A percentile compares a stretch with the other conserved stretches of the same genome.
phyloP scores from a whole-genome alignment of 202 grass and related monocot species.

The Digitaria exilis region DNA sequence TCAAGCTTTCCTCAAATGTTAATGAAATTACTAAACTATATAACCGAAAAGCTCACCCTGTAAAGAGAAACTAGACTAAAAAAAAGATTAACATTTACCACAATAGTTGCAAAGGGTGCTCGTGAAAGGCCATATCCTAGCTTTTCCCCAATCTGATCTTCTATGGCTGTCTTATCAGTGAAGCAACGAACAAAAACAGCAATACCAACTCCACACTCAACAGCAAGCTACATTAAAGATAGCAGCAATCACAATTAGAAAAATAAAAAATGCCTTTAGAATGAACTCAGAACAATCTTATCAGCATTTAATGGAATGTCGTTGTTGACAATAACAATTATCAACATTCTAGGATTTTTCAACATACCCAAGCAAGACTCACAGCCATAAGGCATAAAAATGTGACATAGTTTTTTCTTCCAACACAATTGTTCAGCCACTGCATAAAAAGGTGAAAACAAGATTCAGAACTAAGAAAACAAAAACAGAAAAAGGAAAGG shows the following conservation, averaged over 20 bases:
- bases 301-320: conserved; percentile 30
- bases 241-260: conserved; percentile 42
- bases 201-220: conserved; percentile 90
- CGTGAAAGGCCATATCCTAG: conserved; percentile 96
- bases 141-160: conserved; percentile 78
- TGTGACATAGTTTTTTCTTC: conserved; percentile 84
- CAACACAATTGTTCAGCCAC: conserved; percentile 99
- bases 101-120: conserved; percentile 81
- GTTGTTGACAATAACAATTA: conserved; percentile 23
- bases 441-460: conserved; percentile 44
- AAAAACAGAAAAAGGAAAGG: background rate
- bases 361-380: conserved; percentile 88
- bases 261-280: conserved; percentile 27
- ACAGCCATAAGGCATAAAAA: conserved; percentile 92
- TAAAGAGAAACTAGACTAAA: conserved; percentile 22
- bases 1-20: background rate
- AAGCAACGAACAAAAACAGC: conserved; percentile 94
- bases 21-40: conserved; percentile 14
- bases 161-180: conserved; percentile 61
- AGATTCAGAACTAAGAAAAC: background rate
- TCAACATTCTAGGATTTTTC: background rate
- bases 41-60: background rate
- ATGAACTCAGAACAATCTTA: conserved; percentile 16
- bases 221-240: conserved; percentile 61
- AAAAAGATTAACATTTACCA: conserved; percentile 52